Conservation (phyloP, 164 flowering plant genomes). For the Aristolochia contorta region DNA sequence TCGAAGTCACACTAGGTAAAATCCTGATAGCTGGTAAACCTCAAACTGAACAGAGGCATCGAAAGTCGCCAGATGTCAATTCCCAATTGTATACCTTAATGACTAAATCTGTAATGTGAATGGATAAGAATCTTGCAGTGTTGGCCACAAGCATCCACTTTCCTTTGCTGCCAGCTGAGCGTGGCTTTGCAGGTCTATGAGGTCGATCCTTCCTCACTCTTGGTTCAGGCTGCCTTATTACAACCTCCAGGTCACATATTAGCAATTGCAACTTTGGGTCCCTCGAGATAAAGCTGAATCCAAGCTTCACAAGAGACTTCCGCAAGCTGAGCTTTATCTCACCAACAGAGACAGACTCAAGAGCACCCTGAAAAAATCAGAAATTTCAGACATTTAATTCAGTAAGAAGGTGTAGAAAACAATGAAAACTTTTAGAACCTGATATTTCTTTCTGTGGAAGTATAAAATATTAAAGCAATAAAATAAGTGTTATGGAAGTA, state of each 20-base stretch:
- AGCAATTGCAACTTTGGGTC: conserved; percentile 84
- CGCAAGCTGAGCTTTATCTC: conserved; percentile 87
- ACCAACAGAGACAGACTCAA: conserved; percentile 82
- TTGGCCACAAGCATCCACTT: conserved; percentile 91
- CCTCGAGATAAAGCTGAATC: conserved; percentile 70
- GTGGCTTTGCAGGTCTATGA: conserved; percentile 30
- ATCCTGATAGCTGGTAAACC: neutral
- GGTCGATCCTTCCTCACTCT: conserved; percentile 34
- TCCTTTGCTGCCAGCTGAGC: conserved; percentile 71
- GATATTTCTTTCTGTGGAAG: too few relatives aligned
- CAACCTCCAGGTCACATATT: conserved; percentile 82
- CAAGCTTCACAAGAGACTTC: conserved; percentile 86
- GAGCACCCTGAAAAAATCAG: conserved; percentile 46
- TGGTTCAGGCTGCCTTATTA: conserved; percentile 46
- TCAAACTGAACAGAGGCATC: neutral
- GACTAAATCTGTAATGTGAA: conserved; percentile 69
- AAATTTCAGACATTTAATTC: neutral
- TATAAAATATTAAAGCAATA: too few relatives aligned
- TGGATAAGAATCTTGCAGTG: conserved; percentile 85
- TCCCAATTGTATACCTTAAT: conserved; percentile 48
- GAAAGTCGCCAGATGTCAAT: neutral
- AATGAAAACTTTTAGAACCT: too few relatives aligned
- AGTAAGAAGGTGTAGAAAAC: too few relatives aligned
- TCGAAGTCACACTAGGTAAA: neutral
- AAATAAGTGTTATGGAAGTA: too few relatives aligned